Percentiles rank a stretch among this genome's conserved stretches.
Conservation (phyloP, 352 stramenopile genomes). For the Phytophthora agathidicida region DNA sequence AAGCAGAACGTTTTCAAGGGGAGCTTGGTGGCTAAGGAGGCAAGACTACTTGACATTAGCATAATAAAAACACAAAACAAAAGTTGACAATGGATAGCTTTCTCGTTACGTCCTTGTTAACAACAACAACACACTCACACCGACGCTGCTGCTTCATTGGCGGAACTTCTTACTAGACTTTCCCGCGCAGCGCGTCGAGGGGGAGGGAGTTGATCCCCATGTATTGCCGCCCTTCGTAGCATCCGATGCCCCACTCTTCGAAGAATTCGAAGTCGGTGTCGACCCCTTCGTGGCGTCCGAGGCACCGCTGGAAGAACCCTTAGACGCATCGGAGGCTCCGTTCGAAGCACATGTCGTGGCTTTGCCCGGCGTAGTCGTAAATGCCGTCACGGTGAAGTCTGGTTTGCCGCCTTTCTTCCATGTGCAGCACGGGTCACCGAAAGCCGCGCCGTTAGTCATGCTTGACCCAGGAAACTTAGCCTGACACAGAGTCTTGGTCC, state of each 20-base stretch:
- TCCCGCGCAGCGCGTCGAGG: slow-evolving; percentile 5
- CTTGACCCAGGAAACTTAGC: slow-evolving; percentile 14
- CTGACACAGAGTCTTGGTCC: slow-evolving; percentile 16
- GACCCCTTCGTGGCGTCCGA: background rate
- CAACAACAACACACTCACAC: too few relatives aligned
- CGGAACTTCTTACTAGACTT: background rate
- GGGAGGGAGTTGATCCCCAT: slow-evolving; percentile 4
- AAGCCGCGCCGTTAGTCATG: slow-evolving; percentile 42
- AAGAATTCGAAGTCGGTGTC: slow-evolving; percentile 1
- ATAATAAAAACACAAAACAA: too few relatives aligned
- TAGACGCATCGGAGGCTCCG: background rate
- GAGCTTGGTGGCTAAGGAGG: too few relatives aligned
- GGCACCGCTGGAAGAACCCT: background rate
- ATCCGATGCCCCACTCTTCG: background rate
- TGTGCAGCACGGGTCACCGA: slow-evolving; percentile 56
- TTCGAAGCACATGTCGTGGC: slow-evolving; percentile 23
- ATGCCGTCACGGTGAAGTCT: slow-evolving; percentile 36
- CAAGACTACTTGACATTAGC: too few relatives aligned
- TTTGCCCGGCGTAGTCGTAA: slow-evolving; percentile 23
- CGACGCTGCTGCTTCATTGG: background rate
- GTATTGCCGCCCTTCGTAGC: background rate
- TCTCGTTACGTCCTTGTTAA: too few relatives aligned
- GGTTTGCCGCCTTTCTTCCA: slow-evolving; percentile 40
- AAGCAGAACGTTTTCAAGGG: too few relatives aligned
- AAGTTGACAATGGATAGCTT: too few relatives aligned